Evolutionary conservation across 208 protist species (phyloP).

Genomic region (Porcisia hertigi): DNA sequence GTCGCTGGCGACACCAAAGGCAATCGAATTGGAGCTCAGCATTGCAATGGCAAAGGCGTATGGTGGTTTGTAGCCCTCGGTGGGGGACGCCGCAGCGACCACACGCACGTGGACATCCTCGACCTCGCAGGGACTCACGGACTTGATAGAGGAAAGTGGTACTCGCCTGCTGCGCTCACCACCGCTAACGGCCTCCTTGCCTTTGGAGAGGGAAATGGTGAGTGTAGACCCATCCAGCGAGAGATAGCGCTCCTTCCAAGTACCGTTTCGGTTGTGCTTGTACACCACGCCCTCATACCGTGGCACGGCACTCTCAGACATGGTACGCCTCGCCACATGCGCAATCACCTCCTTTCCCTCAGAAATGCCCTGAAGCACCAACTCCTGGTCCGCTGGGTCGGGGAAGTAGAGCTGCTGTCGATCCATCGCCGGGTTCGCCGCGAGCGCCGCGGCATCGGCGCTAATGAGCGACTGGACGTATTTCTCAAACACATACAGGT

Average conservation of each 20-base stretch:
- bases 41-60: slow-evolving; percentile 76
- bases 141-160: slow-evolving; percentile 62
- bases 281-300: slow-evolving; percentile 81
- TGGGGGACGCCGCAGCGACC: slow-evolving; percentile 5
- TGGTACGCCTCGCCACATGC: slow-evolving; percentile 41
- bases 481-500: slow-evolving; percentile 73
- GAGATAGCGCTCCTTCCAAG: slow-evolving; percentile 86
- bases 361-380: slow-evolving; percentile 64
- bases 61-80: slow-evolving; percentile 36
- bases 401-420: slow-evolving; percentile 46
- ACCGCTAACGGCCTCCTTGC: slow-evolving; percentile 53
- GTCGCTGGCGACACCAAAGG: slow-evolving; percentile 62
- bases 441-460: slow-evolving; percentile 38
- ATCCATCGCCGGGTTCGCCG: slow-evolving; percentile 36
- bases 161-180: slow-evolving; percentile 75
- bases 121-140: slow-evolving; percentile 53
- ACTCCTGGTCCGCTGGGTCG: slow-evolving; percentile 33
- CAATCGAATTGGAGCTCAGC: slow-evolving; percentile 69
- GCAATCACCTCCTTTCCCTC: slow-evolving; percentile 65
- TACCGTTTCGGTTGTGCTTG: slow-evolving; percentile 70
- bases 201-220: slow-evolving; percentile 69
- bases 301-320: slow-evolving; percentile 33
- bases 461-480: slow-evolving; percentile 57
- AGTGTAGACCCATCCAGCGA: slow-evolving; percentile 62
- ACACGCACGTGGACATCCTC: slow-evolving; percentile 50